Evolutionary conservation across 2,329 filamentous ascomycete genomes (phyloP).

Genomic region (Ceratocystis lukuohia): DNA sequence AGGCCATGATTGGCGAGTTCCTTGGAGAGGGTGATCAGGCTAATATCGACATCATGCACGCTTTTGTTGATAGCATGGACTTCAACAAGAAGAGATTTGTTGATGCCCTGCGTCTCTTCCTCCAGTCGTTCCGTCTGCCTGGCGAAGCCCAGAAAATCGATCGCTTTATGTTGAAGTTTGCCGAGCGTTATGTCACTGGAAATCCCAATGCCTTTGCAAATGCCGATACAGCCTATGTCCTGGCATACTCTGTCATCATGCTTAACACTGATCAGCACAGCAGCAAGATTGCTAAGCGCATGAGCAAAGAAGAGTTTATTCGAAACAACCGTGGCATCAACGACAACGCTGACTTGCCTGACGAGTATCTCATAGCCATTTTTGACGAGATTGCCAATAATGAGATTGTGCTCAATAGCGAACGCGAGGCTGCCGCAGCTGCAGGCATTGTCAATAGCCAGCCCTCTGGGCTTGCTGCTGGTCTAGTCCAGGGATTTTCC

Average conservation of each 20-base stretch:
- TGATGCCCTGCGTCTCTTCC: constrained; percentile 76
- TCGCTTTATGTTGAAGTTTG: constrained; percentile 98
- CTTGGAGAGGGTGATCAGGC: constrained; percentile 85
- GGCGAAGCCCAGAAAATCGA: constrained; percentile 98
- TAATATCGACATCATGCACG: constrained; percentile 96
- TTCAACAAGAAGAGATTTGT: constrained; percentile 86
- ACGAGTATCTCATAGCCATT: constrained; percentile 79
- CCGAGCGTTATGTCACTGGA: constrained; percentile 83
- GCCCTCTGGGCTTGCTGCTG: constrained; percentile 59
- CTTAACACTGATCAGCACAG: constrained; percentile 95
- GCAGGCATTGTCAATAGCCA: constrained; percentile 49
- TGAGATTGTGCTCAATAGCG: constrained; percentile 88
- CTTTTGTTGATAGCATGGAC: constrained; percentile 91
- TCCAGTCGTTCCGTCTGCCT: constrained; percentile 87
- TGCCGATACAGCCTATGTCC: constrained; percentile 90
- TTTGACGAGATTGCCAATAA: constrained; percentile 85
- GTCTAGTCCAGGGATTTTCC: constrained; percentile 76
- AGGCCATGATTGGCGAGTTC: constrained; percentile 84
- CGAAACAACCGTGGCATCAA: constrained; percentile 99
- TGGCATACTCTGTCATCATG: constrained; percentile 93
- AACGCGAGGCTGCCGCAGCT: constrained; percentile 77
- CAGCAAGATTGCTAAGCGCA: constrained; percentile 64
- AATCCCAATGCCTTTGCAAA: constrained; percentile 98
- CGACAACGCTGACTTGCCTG: constrained; percentile 81
- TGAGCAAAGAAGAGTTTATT: constrained; percentile 96